A percentile compares a stretch with the other conserved stretches of the same genome.
Evolutionary conservation across 2,329 filamentous ascomycete genomes (phyloP).

Genomic region (Neopestalotiopsis sp.): DNA sequence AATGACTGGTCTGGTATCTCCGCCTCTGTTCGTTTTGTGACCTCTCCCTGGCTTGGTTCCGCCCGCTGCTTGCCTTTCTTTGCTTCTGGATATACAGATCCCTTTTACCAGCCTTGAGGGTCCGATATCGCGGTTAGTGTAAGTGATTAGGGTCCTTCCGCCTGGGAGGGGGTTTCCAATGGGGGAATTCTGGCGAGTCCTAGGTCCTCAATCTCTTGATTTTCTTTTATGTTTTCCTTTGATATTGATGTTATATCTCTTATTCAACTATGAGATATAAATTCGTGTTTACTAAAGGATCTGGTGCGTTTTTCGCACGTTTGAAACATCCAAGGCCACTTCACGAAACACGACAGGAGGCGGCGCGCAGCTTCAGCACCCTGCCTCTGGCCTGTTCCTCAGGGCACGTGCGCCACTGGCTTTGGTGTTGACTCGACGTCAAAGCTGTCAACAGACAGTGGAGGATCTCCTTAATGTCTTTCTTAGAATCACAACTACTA

Average conservation of each 20-base stretch:
- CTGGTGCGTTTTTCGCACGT: not conserved
- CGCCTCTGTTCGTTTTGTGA: not conserved
- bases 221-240: not conserved
- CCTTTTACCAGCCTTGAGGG: not conserved
- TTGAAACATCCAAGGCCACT: constrained; percentile 8
- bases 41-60: not conserved
- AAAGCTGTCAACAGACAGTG: not conserved
- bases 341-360: not conserved
- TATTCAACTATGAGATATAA: not conserved
- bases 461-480: not conserved
- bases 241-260: not conserved
- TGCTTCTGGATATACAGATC: not conserved
- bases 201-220: not conserved
- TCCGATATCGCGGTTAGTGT: not conserved
- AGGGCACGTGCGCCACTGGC: not conserved
- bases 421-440: not conserved
- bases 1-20: not conserved
- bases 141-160: not conserved
- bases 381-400: not conserved
- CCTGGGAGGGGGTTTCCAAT: not conserved
- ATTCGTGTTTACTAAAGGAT: not conserved
- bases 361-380: too few species aligned
- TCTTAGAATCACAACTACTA: too few species aligned
- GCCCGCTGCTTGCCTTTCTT: not conserved
- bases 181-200: not conserved